Percentiles rank a stretch among this genome's conserved stretches.
These are phyloP conservation scores for Salix arbutifolia DNA, from an alignment of 345 rosid genomes.

Conservation along the genomic window DNA sequence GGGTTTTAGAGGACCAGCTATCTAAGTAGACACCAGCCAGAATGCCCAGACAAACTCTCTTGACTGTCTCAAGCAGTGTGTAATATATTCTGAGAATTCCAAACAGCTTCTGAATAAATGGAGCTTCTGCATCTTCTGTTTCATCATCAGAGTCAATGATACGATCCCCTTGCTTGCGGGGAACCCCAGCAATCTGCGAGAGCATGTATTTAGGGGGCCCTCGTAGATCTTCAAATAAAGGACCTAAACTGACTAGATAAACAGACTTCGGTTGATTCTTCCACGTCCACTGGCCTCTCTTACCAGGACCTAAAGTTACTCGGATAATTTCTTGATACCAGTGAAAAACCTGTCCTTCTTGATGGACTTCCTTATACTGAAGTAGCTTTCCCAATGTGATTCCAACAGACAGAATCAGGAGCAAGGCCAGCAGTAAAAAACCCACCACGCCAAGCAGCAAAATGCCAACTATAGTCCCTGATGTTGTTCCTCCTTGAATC, in stretches of 20 bases:
- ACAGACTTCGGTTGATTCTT: conserved; percentile 43
- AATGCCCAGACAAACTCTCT: conserved; percentile 57
- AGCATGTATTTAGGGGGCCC: conserved; percentile 99
- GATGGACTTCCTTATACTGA: conserved; percentile 91
- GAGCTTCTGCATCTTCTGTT: conserved; percentile 93
- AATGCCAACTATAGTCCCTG: conserved; percentile 52
- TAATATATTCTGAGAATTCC: conserved; percentile 94
- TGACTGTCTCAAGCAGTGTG: conserved; percentile 59
- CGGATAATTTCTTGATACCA: conserved; percentile 89
- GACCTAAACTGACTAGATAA: conserved; percentile 51
- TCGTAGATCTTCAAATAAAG: conserved; percentile 79
- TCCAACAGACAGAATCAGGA: conserved; percentile 78
- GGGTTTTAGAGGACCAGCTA: conserved; percentile 43
- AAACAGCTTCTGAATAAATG: conserved; percentile 79
- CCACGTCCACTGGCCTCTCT: conserved; percentile 97
- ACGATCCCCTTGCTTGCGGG: conserved; percentile 42
- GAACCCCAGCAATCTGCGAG: conserved; percentile 62
- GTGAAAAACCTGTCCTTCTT: conserved; percentile 69
- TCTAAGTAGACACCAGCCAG: conserved; percentile 59
- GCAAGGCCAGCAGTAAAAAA: conserved; percentile 44
- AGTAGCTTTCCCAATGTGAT: conserved; percentile 79
- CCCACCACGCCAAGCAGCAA: conserved; percentile 52
- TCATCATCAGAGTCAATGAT: conserved; percentile 91
- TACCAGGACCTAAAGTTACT: conserved; percentile 89
- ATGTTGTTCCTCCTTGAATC: conserved; percentile 41